Conservation (phyloP, 495 filamentous ascomycete genomes). For the Aspergillus campestris region DNA sequence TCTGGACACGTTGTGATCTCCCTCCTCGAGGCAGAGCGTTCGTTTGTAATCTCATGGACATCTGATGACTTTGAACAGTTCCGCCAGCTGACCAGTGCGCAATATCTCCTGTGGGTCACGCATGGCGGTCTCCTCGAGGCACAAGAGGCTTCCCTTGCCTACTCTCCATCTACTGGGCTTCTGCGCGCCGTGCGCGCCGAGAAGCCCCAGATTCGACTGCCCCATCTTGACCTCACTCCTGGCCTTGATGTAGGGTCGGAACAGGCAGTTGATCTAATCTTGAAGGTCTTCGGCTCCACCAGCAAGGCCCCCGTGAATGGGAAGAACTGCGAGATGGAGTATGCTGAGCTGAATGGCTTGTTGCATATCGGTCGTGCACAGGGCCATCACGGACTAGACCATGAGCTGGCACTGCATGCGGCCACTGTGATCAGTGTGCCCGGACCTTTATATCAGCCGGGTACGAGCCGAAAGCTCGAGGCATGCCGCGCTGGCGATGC, state of each 20-base stretch:
- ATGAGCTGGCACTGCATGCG: too few relatives aligned
- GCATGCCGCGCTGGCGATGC: too few relatives aligned
- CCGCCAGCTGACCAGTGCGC: conserved; percentile 8
- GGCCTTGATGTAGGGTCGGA: too few relatives aligned
- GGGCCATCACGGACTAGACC: too few relatives aligned
- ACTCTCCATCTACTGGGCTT: conserved; percentile 12
- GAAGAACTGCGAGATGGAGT: too few relatives aligned
- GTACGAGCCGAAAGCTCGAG: too few relatives aligned
- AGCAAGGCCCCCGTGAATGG: conserved; percentile 9
- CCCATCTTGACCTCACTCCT: conserved; percentile 10
- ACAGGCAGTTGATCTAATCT: too few relatives aligned
- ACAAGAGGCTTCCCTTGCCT: conserved; percentile 11
- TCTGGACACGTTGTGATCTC: too few relatives aligned
- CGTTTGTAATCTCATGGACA: conserved; percentile 12
- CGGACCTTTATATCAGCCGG: too few relatives aligned
- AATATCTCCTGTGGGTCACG: conserved; percentile 20
- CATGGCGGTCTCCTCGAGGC: conserved; percentile 5
- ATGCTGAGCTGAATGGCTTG: too few relatives aligned
- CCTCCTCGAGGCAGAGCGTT: conserved; percentile 11
- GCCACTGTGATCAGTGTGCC: too few relatives aligned
- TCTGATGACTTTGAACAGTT: conserved; percentile 9
- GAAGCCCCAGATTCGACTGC: conserved; percentile 8
- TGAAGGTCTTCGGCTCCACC: conserved; percentile 5
- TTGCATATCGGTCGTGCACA: too few relatives aligned
- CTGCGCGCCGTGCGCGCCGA: conserved; percentile 20